phyloP scores from a whole-genome alignment of 2,329 filamentous ascomycete genomes.

The Seiridium cupressi region DNA sequence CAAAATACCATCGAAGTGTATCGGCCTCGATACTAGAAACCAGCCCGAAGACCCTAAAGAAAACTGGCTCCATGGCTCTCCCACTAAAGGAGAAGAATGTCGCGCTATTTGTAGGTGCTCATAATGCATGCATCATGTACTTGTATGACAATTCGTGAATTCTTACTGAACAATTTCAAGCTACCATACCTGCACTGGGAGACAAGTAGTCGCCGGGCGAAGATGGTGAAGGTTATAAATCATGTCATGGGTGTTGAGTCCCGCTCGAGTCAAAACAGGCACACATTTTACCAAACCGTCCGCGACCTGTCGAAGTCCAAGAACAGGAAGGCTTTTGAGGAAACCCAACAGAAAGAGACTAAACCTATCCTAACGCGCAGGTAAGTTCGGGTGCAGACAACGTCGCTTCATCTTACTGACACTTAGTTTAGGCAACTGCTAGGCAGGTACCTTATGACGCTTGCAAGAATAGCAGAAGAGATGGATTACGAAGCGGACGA shows the following conservation, averaged over 20 bases:
- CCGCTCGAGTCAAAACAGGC: not conserved
- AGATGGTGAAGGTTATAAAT: slow-evolving; percentile 15
- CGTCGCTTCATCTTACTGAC: too few relatives aligned
- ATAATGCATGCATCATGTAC: too few relatives aligned
- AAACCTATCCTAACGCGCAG: not conserved
- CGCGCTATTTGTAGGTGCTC: slow-evolving; percentile 9
- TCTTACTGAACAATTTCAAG: slow-evolving; percentile 8
- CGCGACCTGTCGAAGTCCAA: not conserved
- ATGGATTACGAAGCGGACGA: slow-evolving; percentile 21
- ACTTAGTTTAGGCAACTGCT: not conserved
- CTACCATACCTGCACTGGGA: slow-evolving; percentile 27
- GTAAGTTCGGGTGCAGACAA: not conserved
- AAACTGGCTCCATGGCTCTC: not conserved
- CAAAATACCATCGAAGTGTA: not conserved
- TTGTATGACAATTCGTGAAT: not conserved
- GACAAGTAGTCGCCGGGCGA: slow-evolving; percentile 14
- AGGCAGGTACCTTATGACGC: slow-evolving; percentile 13
- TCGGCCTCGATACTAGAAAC: not conserved
- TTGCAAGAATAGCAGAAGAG: slow-evolving; percentile 15
- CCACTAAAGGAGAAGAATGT: slow-evolving; percentile 5
- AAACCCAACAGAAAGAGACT: not conserved
- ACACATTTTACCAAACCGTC: not conserved
- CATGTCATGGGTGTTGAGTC: slow-evolving; percentile 9
- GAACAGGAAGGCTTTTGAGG: not conserved
- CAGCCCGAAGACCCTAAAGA: not conserved